Conservation (phyloP, 306 rosid species). For the Quercus mongolica region DNA sequence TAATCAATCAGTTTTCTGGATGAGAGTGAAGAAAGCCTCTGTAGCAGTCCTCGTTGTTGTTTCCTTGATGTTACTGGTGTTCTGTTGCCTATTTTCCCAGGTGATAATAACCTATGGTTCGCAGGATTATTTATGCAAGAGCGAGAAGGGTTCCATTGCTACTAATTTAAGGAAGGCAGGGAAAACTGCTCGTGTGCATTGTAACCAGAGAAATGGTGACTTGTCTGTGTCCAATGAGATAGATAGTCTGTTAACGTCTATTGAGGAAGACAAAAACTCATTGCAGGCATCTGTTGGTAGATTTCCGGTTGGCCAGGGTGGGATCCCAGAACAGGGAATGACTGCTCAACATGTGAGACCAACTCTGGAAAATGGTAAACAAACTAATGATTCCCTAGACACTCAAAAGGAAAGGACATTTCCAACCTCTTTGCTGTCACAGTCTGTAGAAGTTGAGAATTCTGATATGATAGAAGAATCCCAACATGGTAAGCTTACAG, state of each 20-base stretch:
- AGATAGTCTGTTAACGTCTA: constrained; percentile 31
- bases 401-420: constrained; percentile 31
- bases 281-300: constrained; percentile 27
- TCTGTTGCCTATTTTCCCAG: constrained; percentile 50
- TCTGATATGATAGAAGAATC: constrained; percentile 40
- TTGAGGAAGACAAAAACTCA: constrained; percentile 27
- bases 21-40: constrained; percentile 51
- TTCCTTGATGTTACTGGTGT: constrained; percentile 36
- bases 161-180: constrained; percentile 25
- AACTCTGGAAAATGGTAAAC: constrained; percentile 24
- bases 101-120: constrained; percentile 31
- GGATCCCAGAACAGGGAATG: constrained; percentile 23
- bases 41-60: constrained; percentile 41
- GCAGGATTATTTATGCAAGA: constrained; percentile 38
- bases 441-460: constrained; percentile 28
- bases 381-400: constrained; percentile 26
- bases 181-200: constrained; percentile 32
- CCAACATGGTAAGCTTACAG: constrained; percentile 42
- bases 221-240: constrained; percentile 40
- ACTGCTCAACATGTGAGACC: constrained; percentile 28
- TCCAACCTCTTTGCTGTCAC: constrained; percentile 30
- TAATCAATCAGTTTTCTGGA: constrained; percentile 68
- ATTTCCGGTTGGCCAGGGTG: constrained; percentile 30
- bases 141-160: constrained; percentile 32
- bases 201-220: constrained; percentile 33